Percentiles rank a stretch among this genome's conserved stretches.
These are phyloP conservation scores for Periconia sp. DNA, from an alignment of 2,329 filamentous ascomycete species.

Conservation along the genomic window DNA sequence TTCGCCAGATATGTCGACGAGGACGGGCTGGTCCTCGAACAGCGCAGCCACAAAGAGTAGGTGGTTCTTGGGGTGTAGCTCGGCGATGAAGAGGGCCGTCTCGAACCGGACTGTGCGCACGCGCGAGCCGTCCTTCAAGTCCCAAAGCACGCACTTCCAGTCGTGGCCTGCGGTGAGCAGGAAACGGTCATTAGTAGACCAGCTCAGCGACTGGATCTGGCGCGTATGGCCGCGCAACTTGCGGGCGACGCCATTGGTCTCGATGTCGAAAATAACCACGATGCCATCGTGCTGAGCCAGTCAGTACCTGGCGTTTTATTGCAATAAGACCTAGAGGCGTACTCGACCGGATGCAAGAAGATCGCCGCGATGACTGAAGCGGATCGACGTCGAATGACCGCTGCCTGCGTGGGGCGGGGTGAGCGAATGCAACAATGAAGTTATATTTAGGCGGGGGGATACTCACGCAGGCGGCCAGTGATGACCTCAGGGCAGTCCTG, in stretches of 20 bases:
- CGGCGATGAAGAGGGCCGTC: slow-evolving; percentile 92
- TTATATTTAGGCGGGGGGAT: slow-evolving; percentile 40
- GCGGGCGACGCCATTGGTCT: slow-evolving; percentile 94
- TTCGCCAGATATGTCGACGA: slow-evolving; percentile 78
- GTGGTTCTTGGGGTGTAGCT: slow-evolving; percentile 89
- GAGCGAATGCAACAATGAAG: slow-evolving; percentile 32
- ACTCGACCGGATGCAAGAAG: slow-evolving; percentile 92
- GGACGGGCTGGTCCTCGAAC: slow-evolving; percentile 88
- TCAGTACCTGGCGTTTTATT: slow-evolving; percentile 24
- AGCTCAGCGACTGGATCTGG: slow-evolving; percentile 93
- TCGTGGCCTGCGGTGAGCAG: slow-evolving; percentile 92
- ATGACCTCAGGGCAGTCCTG: slow-evolving; percentile 91
- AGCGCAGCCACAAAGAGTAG: slow-evolving; percentile 87
- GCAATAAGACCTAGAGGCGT: slow-evolving; percentile 20
- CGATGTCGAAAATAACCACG: slow-evolving; percentile 94
- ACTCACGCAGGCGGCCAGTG: slow-evolving; percentile 79
- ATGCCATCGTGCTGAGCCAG: slow-evolving; percentile 74
- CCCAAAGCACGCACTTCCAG: slow-evolving; percentile 97
- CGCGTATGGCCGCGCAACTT: slow-evolving; percentile 93
- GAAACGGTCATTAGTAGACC: slow-evolving; percentile 91
- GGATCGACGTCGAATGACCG: slow-evolving; percentile 70
- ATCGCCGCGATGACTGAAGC: slow-evolving; percentile 94
- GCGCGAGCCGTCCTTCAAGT: slow-evolving; percentile 74
- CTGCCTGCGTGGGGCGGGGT: slow-evolving; percentile 52
- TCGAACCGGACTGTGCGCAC: slow-evolving; percentile 88